Evolutionary conservation across 1,284 basidiomycete species (phyloP).

Genomic region (Malassezia vespertilionis): DNA sequence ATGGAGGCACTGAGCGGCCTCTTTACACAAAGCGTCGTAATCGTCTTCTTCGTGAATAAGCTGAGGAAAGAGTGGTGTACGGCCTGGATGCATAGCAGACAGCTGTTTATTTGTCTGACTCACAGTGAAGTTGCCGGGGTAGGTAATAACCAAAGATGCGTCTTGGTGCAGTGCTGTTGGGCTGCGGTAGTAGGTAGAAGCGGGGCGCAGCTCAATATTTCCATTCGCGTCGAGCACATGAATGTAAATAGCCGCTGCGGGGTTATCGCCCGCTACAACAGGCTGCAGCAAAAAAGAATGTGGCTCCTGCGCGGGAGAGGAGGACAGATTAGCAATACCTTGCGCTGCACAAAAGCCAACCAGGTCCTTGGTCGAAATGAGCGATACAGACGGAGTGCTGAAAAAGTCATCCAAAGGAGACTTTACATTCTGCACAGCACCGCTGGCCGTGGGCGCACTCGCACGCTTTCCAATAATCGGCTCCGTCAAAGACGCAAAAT

Average conservation of each 20-base stretch:
- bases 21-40: too few relatives aligned
- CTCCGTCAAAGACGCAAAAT: background rate
- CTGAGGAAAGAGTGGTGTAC: too few relatives aligned
- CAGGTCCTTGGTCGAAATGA: constrained; percentile 1
- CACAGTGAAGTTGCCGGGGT: too few relatives aligned
- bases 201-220: background rate
- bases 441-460: too few relatives aligned
- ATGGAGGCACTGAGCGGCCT: too few relatives aligned
- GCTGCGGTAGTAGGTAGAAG: background rate
- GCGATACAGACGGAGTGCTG: background rate
- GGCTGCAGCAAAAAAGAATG: too few relatives aligned
- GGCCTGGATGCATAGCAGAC: too few relatives aligned
- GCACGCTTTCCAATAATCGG: background rate
- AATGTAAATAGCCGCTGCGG: constrained; percentile 3
- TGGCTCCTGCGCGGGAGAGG: background rate
- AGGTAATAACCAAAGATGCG: too few relatives aligned
- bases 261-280: too few relatives aligned
- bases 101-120: too few relatives aligned
- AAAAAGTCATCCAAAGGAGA: background rate
- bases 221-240: constrained; percentile 1
- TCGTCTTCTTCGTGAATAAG: too few relatives aligned
- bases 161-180: background rate
- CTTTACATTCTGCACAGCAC: background rate
- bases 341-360: background rate
- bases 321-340: background rate